Evolutionary conservation across 2,329 filamentous ascomycete species (phyloP), one percentile per base, ranked within the genome.

Genomic region (Alternaria triticina): DNA sequence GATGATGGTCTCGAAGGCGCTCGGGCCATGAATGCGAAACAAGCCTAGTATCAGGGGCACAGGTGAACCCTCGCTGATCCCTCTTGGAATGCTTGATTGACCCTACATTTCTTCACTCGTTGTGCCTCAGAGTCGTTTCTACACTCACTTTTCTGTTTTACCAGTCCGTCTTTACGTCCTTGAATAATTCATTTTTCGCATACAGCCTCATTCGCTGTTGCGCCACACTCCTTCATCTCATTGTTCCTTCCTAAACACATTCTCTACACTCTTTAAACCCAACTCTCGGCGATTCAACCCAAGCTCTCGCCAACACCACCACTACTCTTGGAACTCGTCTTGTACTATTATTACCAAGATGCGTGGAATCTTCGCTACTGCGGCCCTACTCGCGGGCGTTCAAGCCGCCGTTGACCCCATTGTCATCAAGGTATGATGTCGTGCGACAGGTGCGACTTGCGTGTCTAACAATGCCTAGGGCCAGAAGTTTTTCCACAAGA

Each of bases 401-500:
- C 74, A 82, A 56, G 87, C 88, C 57, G 86, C 86, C 67, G 80
- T 91, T 58, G 87, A 89, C 70, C 85, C 88, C 64, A 90, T 91
- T 73, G 82, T 88, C 71, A 88, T 89, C 85, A 94, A 94, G 87
- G 89, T 90, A 81, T 36, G 67, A 36, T 25, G 60, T 64, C 57
- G 57, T 40, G 62, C 59, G 30, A 45, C 57, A 40, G 40, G 33
- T 50, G 33, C 54, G 22, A 59, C 23, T 50, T 46, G 33, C 43
- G 33, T 59, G 59, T 47, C 65, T 69, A 55, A 65, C 67, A 61
- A 25, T 47, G 12, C 49, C 33, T 70, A 91, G 89, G 90, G 92
- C 72, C 88, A 88, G 78, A 94, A 96, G 82, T 95, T 97, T 86
- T 97, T 96, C 86, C 94, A 91, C 85, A 87, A 92, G 81, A 91